phyloP scores from a whole-genome alignment of 257 asterid genomes.

The Nicotiana noctiflora region DNA sequence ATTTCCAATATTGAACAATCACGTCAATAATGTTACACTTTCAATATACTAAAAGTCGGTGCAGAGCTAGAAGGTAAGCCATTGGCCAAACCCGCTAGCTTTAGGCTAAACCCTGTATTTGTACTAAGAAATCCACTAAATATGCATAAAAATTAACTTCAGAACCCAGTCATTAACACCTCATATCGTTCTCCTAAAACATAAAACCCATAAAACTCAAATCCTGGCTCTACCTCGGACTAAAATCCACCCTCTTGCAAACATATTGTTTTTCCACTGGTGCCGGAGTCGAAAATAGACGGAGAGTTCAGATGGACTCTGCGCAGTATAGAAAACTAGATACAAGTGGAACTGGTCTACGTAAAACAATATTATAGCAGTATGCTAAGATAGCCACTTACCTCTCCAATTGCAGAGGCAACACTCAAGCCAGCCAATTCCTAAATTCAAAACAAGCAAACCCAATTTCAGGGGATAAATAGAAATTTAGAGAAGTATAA shows the following conservation, averaged over 20 bases:
- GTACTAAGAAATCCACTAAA: too few species aligned
- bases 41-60: too few species aligned
- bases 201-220: too few species aligned
- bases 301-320: not conserved
- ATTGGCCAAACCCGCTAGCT: too few species aligned
- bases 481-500: not conserved
- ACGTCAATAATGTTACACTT: not conserved
- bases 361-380: not conserved
- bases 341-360: not conserved
- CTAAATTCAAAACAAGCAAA: slow-evolving; percentile 11
- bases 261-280: not conserved
- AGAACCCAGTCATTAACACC: too few species aligned
- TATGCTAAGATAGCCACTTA: not conserved
- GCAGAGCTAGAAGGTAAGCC: too few species aligned
- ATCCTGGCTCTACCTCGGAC: not conserved
- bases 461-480: not conserved
- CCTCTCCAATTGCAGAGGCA: slow-evolving; percentile 34
- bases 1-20: not conserved
- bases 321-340: not conserved
- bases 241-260: not conserved
- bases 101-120: too few species aligned
- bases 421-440: slow-evolving; percentile 31
- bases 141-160: too few species aligned
- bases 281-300: not conserved
- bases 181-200: too few species aligned